These are phyloP conservation scores for Globisporangium okanoganense DNA, from an alignment of 352 stramenopile species.

Conservation along the genomic window DNA sequence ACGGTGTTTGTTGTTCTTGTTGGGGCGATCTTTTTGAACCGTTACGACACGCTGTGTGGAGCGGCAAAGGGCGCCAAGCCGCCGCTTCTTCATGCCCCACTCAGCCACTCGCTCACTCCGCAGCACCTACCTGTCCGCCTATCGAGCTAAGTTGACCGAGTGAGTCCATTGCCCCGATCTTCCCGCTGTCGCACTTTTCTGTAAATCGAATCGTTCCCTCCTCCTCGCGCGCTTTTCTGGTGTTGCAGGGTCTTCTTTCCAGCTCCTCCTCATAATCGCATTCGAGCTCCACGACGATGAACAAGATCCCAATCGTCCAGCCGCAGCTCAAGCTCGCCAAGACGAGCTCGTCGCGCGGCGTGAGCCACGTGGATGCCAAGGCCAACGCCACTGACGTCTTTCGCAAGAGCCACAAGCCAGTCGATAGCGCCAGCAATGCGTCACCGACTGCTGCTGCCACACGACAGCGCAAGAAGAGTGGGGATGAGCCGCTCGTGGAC, in stretches of 20 bases:
- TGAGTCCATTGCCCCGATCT: too few species aligned
- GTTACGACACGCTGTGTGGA: too few species aligned
- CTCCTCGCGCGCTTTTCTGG: conserved; percentile 2
- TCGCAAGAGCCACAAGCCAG: not conserved
- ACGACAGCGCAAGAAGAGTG: conserved; percentile 14
- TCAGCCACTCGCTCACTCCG: not conserved
- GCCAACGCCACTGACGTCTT: not conserved
- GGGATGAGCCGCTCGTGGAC: conserved; percentile 27
- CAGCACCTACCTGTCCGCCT: too few species aligned
- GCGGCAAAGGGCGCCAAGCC: too few species aligned
- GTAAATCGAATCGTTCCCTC: not conserved
- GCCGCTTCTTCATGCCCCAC: not conserved
- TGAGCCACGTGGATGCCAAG: conserved; percentile 13
- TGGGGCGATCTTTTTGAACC: too few species aligned
- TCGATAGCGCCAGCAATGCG: not conserved
- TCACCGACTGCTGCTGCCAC: not conserved
- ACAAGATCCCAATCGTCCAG: conserved; percentile 26
- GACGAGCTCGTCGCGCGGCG: conserved; percentile 24
- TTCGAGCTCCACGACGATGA: conserved; percentile 15
- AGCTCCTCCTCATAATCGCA: not conserved
- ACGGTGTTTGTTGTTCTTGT: too few species aligned
- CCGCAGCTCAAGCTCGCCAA: conserved; percentile 25
- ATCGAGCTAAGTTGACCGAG: too few species aligned
- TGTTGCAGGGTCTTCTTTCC: conserved; percentile 1
- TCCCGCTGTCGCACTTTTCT: not conserved